Evolutionary conservation across 352 stramenopile genomes (phyloP), one percentile per base, ranked within the genome.

Genomic region (Globisporangium nagaii): DNA sequence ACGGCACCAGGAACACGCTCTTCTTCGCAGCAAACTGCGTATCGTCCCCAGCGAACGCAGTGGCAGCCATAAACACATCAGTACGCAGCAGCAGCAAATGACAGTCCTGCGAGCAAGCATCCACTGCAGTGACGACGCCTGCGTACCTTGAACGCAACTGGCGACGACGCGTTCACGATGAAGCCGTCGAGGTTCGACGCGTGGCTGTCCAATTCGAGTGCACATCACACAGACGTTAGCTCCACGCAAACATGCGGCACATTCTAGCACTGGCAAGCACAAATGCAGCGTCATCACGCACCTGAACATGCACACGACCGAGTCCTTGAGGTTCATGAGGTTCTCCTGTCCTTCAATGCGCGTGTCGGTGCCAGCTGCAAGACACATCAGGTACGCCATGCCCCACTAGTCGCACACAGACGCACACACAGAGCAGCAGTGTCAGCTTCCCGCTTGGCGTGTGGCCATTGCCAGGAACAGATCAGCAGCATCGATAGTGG

Each of bases 231-330:
- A 28, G 6, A 20, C 5, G 5, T 32, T 36, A 36, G 4, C 22
- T 12, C 28, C 17, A 19, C 15, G 15, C 25, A 11, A 49, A 5
- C 34, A 17, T 8, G 13, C 7, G 34, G 13, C 15, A 46, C 27
- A n/a, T n/a, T n/a, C n/a, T n/a, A n/a, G n/a, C n/a, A n/a, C n/a
- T n/a, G n/a, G n/a, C n/a, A n/a, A n/a, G n/a, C n/a, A 9, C 13
- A 31, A 39, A 41, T 4, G 36, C 36, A 43, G 13, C 30, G 15
- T 17, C 22, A 12, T 43, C 8, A 2, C 54, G 45, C 57, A 91
- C 80, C 73, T 90, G 65, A 90, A 93, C 80, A 91, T 90, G 65
- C 77, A 85, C 27, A 91, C 72, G 6, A 88, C 76, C 44, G 84
- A 80, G 63, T 88, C 77, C 30, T 79, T 79, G 22, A 86, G 50